Conservation (phyloP, 805 yeast genomes). For the Cyberlindnera misumaiensis region DNA sequence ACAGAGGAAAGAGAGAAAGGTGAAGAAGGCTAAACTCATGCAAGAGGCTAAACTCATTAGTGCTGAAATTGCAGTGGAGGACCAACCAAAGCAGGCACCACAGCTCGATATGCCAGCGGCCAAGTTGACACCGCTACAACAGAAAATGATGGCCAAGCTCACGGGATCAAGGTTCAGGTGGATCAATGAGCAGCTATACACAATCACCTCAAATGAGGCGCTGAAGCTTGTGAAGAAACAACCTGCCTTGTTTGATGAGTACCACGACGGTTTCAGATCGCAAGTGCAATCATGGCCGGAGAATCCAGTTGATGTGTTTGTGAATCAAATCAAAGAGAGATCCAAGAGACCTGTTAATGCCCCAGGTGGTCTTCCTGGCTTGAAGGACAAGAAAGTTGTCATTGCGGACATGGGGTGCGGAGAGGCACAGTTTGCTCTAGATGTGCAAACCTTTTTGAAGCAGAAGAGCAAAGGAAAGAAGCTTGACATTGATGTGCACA, state of each 20-base stretch:
- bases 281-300: conserved; percentile 98
- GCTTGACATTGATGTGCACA: conserved; percentile 60
- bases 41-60: conserved; percentile 4
- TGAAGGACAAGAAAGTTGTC: conserved; percentile 46
- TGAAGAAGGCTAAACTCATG: conserved; percentile 7
- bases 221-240: conserved; percentile 64
- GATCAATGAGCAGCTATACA: conserved; percentile 97
- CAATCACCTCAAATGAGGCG: conserved; percentile 75
- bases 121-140: conserved; percentile 79
- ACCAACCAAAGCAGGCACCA: conserved; percentile 9
- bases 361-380: conserved; percentile 92
- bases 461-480: conserved; percentile 32
- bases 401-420: conserved; percentile 99
- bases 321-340: conserved; percentile 56
- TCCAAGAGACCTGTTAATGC: conserved; percentile 71
- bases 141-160: conserved; percentile 90
- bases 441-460: conserved; percentile 46
- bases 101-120: conserved; percentile 20
- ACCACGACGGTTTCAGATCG: conserved; percentile 90
- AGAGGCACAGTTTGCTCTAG: conserved; percentile 80
- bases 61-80: conserved; percentile 5
- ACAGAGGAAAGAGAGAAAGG: conserved; percentile 6
- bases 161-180: conserved; percentile 95
- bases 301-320: conserved; percentile 92
- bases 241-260: conserved; percentile 87